Evolutionary conservation across 768 basidiomycete genomes (phyloP), one percentile per base, ranked within the genome.

Genomic region (Calocybe gangraenosa): DNA sequence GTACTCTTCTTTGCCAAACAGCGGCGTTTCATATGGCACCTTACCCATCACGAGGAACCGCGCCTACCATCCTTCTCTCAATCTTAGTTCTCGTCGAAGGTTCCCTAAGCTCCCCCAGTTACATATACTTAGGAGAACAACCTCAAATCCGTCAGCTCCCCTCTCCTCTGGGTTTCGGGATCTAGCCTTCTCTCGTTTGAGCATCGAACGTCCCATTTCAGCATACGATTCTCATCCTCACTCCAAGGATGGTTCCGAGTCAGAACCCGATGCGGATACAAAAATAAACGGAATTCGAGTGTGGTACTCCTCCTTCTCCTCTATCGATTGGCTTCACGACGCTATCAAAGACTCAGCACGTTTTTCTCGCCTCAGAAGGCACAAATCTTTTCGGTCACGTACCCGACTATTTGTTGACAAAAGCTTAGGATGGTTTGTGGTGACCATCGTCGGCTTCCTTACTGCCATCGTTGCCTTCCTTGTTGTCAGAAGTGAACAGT

Each of bases 321-420:
- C 88, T 15, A 86, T 95, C 46, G 93, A 97, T 64, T 97, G 94
- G 95, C 71, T 97, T 43, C 95, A 97, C 57, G 95, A 97, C 67
- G 79, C 90, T 32, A 91, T 97, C 70, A 94, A 96, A 64, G 92
- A 95, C 59, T 91, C 92, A 0, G 78, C 79, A 7, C 86, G 93
- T 21, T 84, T 87, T 52, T 78, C 84, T 25, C 75, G 79, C 40
- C 71, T 95, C 14, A 73, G 90, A 49, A 75, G 69, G 39, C 77
- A 81, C 46, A 83, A 79, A 54, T 89, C 92, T 1, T 14, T 82
- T 25, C 78, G 87, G 15, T 83, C 88, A 1, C 77, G 73, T 30
- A 50, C 86, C 22, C 74, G 74, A 17, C 77, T 87, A 21, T 65
- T 69, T 8, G 64, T 84, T 44, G 93, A 95, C 66, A 81, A 87